A percentile compares a stretch with the other conserved stretches of the same genome.
These are phyloP conservation scores for Rheum nobile DNA, from an alignment of 148 eudicot species.

Conservation along the genomic window DNA sequence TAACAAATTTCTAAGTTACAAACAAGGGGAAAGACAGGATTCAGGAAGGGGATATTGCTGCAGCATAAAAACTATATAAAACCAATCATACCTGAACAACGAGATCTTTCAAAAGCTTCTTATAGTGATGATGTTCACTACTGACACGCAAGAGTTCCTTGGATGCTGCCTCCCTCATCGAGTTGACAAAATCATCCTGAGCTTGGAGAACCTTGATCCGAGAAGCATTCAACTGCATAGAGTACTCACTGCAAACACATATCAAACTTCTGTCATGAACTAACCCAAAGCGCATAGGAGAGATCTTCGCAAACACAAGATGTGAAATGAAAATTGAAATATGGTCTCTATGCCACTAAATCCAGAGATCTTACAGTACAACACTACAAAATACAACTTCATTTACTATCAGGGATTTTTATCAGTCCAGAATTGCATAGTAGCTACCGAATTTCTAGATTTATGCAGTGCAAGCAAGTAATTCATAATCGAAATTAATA, in stretches of 20 bases:
- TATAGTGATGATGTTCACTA: constrained; percentile 42
- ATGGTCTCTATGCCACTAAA: not conserved
- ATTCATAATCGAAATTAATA: not conserved
- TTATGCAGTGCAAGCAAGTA: not conserved
- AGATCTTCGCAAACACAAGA: not conserved
- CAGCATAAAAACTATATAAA: not conserved
- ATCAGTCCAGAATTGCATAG: not conserved
- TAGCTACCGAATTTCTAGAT: not conserved
- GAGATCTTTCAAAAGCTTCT: constrained; percentile 59
- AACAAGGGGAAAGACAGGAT: not conserved
- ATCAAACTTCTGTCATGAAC: not conserved
- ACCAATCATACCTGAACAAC: constrained; percentile 60
- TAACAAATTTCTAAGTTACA: not conserved
- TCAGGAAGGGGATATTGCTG: not conserved
- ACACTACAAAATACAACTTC: not conserved
- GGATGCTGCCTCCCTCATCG: constrained; percentile 84
- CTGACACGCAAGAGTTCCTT: constrained; percentile 75
- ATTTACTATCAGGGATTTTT: not conserved
- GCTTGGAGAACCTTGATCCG: constrained; percentile 98
- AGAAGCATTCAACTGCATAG: constrained; percentile 99
- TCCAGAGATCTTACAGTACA: not conserved
- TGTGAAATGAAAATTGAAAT: not conserved
- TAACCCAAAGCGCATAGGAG: not conserved
- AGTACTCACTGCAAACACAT: constrained; percentile 63
- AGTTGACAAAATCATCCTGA: constrained; percentile 84